Evolutionary conservation across 2,329 filamentous ascomycete genomes (phyloP), one percentile per base, ranked within the genome.

Genomic region (Curvularia eragrostidis): DNA sequence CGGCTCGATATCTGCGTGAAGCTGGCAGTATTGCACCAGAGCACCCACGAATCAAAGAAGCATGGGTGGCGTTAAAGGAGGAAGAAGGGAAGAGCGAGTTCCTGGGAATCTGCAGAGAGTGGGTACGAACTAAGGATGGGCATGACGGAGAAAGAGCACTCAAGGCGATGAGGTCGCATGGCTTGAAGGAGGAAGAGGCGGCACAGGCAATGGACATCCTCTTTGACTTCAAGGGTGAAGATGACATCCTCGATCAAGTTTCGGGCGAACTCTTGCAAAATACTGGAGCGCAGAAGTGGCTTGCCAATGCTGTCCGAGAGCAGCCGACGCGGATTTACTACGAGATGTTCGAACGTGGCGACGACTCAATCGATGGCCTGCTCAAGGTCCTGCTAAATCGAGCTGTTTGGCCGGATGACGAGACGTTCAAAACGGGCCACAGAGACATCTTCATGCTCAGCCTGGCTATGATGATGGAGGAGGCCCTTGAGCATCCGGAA

Each of bases 391-490:
- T 79, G 8, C 72, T 82, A 13, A 80, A 81, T 52, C 68, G 76
- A 8, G 54, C 66, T 1, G 59, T 77, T 15, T 83, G 81, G 81
- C 54, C 68, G 1, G 71, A 74, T 21, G 74, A 80, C 43, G 69
- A 77, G 58, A 60, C 67, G 48, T 85, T 78, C 78, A 84, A 70
- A 26, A 68, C 72, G 10, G 79, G 78, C 2, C 78, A 82, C 59
- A 62, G 77, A 66, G 88, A 91, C 70, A 82, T 89, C 70, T 89
- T 90, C 54, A 85, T 89, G 70, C 85, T 96, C 56, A 88, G 94
- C 66, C 87, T 97, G 65, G 93, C 93, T 23, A 90, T 91, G 70
- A 82, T 97, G 67, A 96, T 97, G 88, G 91, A 96, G 74, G 92
- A 91, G 43, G 93, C 92, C 52, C 87, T 93, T 68, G 91, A 97